Evolutionary conservation across 169 alveolate species (phyloP).

Genomic region (Plasmodium knowlesi): DNA sequence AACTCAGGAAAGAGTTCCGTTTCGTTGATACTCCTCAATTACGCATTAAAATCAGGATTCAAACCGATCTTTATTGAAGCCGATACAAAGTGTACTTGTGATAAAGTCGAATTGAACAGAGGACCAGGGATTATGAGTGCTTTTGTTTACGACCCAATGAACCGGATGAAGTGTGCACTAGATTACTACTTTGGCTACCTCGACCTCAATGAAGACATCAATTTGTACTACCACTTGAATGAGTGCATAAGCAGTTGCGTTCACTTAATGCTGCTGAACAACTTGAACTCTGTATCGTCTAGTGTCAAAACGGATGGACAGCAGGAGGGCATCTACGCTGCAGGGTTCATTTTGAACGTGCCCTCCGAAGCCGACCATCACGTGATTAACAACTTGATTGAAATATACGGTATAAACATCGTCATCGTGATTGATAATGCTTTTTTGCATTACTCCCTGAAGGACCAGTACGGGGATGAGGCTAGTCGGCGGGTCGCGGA

Average conservation of each 20-base stretch:
- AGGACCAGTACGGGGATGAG: slow-evolving; percentile 52
- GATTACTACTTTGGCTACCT: slow-evolving; percentile 87
- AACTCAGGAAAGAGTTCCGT: slow-evolving; percentile 91
- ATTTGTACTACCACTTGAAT: slow-evolving; percentile 77
- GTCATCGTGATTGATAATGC: slow-evolving; percentile 90
- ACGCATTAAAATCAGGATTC: slow-evolving; percentile 89
- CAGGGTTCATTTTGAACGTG: slow-evolving; percentile 90
- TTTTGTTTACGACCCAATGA: slow-evolving; percentile 55
- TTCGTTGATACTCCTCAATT: slow-evolving; percentile 85
- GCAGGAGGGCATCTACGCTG: slow-evolving; percentile 20
- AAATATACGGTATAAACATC: slow-evolving; percentile 84
- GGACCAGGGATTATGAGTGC: slow-evolving; percentile 62
- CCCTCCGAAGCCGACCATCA: slow-evolving; percentile 88
- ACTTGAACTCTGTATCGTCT: slow-evolving; percentile 38
- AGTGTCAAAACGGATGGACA: slow-evolving; percentile 10
- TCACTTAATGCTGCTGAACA: slow-evolving; percentile 60
- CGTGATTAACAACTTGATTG: slow-evolving; percentile 82
- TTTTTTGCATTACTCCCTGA: slow-evolving; percentile 84
- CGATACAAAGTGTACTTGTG: slow-evolving; percentile 84
- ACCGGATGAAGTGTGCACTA: slow-evolving; percentile 80
- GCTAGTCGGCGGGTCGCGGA: not conserved
- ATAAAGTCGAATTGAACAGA: slow-evolving; percentile 32
- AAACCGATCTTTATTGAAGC: slow-evolving; percentile 89
- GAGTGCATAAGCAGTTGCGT: slow-evolving; percentile 47
- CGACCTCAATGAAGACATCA: slow-evolving; percentile 84